Evolutionary conservation across 1,284 basidiomycete species (phyloP).

Genomic region (Marasmius fiardii): DNA sequence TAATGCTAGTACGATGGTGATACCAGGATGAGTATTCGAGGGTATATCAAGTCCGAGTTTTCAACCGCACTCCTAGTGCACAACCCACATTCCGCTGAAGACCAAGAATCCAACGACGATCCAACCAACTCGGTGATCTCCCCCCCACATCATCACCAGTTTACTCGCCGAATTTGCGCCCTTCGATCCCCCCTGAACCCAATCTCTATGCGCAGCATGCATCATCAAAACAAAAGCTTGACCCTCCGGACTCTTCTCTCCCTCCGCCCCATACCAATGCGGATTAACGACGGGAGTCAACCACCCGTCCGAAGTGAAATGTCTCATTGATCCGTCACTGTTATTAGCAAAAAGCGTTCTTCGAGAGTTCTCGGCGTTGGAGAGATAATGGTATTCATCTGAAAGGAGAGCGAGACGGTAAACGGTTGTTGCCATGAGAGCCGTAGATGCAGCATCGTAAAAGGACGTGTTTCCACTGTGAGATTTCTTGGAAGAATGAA

Average conservation of each 20-base stretch:
- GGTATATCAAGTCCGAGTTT: no score
- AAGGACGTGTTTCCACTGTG: slow-evolving; percentile 43
- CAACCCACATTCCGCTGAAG: no score
- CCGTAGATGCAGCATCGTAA: slow-evolving; percentile 71
- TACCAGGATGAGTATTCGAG: no score
- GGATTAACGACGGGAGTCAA: slow-evolving; percentile 74
- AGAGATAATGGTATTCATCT: slow-evolving; percentile 44
- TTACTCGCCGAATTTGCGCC: slow-evolving; percentile 33
- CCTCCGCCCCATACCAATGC: slow-evolving; percentile 44
- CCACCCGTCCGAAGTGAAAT: slow-evolving; percentile 58
- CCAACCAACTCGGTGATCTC: no score
- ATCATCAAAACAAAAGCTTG: slow-evolving; percentile 75
- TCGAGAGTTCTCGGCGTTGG: slow-evolving; percentile 55
- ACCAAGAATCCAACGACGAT: no score
- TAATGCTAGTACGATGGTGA: no score
- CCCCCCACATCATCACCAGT: background rate
- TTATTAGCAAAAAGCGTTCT: slow-evolving; percentile 38
- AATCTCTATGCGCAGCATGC: slow-evolving; percentile 71
- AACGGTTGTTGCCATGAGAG: slow-evolving; percentile 75
- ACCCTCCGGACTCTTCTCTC: slow-evolving; percentile 49
- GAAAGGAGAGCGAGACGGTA: slow-evolving; percentile 63
- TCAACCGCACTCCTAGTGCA: no score
- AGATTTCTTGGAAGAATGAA: slow-evolving; percentile 35
- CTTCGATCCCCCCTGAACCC: slow-evolving; percentile 48
- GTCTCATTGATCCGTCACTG: slow-evolving; percentile 19